These are phyloP conservation scores for Monosporascus sp. DNA, from an alignment of 2,329 filamentous ascomycete genomes.

Conservation along the genomic window DNA sequence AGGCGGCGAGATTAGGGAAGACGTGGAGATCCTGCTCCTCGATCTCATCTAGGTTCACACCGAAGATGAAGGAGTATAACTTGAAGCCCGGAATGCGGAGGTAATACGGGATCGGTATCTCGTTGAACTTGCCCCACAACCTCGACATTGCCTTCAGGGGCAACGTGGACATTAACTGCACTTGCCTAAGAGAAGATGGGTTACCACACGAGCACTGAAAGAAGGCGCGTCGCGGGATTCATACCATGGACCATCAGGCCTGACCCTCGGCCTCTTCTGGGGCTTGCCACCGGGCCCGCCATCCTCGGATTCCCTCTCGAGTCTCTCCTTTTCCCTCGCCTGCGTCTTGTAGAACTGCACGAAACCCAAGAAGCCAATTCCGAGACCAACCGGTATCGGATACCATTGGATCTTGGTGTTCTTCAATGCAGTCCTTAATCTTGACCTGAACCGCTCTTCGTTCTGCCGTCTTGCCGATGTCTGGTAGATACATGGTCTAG, in stretches of 20 bases:
- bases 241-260: conserved; percentile 80
- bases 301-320: conserved; percentile 38
- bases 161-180: conserved; percentile 88
- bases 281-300: conserved; percentile 36
- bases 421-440: conserved; percentile 43
- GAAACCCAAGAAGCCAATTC: conserved; percentile 76
- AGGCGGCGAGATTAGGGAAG: conserved; percentile 89
- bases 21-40: conserved; percentile 80
- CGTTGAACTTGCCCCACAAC: conserved; percentile 88
- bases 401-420: conserved; percentile 72
- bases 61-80: conserved; percentile 84
- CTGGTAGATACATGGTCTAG: conserved; percentile 33
- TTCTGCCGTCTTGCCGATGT: conserved; percentile 37
- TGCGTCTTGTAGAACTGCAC: conserved; percentile 78
- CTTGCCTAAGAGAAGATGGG: conserved; percentile 51
- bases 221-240: no score
- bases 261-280: conserved; percentile 55
- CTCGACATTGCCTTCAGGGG: conserved; percentile 87
- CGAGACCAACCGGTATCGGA: conserved; percentile 80
- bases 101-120: conserved; percentile 81
- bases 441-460: conserved; percentile 41
- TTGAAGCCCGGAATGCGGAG: conserved; percentile 85
- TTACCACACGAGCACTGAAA: no score
- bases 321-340: conserved; percentile 47
- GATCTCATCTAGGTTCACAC: conserved; percentile 85